Base-by-base conservation (phyloP, 768 basidiomycete genomes). In the Russula sp. region DNA sequence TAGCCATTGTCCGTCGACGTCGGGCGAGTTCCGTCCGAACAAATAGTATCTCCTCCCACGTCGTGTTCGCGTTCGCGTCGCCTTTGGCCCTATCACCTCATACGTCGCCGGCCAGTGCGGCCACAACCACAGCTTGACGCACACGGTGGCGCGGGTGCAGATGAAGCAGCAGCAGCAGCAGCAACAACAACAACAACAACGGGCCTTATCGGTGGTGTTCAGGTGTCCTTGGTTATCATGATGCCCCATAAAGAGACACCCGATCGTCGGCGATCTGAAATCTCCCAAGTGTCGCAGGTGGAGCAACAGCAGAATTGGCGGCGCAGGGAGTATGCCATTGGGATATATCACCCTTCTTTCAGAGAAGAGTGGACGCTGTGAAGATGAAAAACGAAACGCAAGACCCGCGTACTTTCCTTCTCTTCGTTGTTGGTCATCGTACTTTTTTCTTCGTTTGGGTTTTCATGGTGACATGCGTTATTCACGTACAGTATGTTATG, bases 271-370 rank as follows among this genome's bases (percentile, higher is more conserved):
- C 55, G 49, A 28, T 61, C 64, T 9, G 42, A 40, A 40, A 55
- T 57, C 3, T 65, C 66, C 20, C 58, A 57, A 9, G 3, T 20
- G 10, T 57, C 59, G 26, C 38, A 49, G 1, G 40, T 30, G 36
- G 46, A 22, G 46, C n/a, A 46, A 13, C 38, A 18, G 11, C 22
- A 49, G 34, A 44, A 30, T n/a, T 67, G 54, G 67, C 46, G 53
- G 52, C 36, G 40, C 8, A 46, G 65, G 26, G 67, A 67, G 24
- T 67, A 57, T 30, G 61, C 58, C 20, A 30, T 68, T 18, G 67
- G 67, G 14, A 54, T 51, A 8, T 67, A 67, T 56, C 67, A 58
- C 6, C 58, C 65, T 6, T 61, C 57, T 22, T 67, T 67, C 22
- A 34, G 57, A 20, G 64, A 66, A 16, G 49, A 24, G 20, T 8